Conservation (phyloP, 129 eudicot species). For the Flaveria robusta region DNA sequence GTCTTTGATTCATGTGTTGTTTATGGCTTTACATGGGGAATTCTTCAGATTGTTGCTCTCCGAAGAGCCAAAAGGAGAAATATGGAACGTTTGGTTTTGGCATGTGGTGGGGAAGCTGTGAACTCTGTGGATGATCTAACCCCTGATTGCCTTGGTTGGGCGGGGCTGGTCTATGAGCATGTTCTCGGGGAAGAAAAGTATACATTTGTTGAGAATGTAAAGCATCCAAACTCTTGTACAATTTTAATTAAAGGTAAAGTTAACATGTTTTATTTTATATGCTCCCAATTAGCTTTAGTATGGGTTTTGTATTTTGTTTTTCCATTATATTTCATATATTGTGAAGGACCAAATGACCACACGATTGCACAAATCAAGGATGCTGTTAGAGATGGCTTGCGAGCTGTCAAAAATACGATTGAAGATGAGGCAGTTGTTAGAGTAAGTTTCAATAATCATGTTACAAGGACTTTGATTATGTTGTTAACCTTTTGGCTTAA, state of each 20-base stretch:
- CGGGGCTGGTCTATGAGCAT: constrained; percentile 89
- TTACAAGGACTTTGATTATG: background rate
- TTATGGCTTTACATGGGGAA: constrained; percentile 10
- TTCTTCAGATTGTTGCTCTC: constrained; percentile 71
- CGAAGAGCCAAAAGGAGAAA: constrained; percentile 92
- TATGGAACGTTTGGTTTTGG: constrained; percentile 82
- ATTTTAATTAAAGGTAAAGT: constrained; percentile 74
- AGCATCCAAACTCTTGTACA: constrained; percentile 81
- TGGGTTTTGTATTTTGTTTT: background rate
- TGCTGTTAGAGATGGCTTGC: constrained; percentile 93
- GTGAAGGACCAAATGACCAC: constrained; percentile 88
- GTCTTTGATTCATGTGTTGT: background rate
- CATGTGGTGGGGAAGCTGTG: constrained; percentile 95
- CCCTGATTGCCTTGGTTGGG: constrained; percentile 91
- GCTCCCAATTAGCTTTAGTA: background rate
- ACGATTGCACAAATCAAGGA: constrained; percentile 97
- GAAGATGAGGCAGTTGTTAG: constrained; percentile 87
- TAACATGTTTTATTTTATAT: background rate
- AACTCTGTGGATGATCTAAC: constrained; percentile 87
- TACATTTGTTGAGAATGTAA: constrained; percentile 91
- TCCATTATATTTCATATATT: background rate
- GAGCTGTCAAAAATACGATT: constrained; percentile 80
- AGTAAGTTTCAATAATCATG: constrained; percentile 41
- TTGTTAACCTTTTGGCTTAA: background rate
- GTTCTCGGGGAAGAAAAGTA: constrained; percentile 93